Base-by-base conservation (phyloP, 2,329 filamentous ascomycete species). In the Lizonia empirigonia region DNA sequence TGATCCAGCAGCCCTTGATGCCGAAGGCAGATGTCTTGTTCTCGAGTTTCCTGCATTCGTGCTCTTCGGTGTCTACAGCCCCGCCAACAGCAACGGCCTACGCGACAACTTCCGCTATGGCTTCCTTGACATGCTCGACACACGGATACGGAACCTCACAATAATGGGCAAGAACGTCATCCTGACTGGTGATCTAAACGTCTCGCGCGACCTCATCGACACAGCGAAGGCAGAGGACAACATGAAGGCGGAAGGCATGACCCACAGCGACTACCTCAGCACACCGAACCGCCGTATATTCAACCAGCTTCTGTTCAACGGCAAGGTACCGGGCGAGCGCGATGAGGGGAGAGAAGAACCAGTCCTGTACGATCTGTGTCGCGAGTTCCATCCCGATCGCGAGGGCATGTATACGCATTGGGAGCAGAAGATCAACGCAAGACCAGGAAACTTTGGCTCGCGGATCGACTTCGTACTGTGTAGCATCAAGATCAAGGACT, bases 31-130 rank as follows among this genome's bases (percentile, higher is more conserved):
- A 38, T 96, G 91, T 63, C 85, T 97, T 7, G 81, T 96, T 34
- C 80, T 99, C 3, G 94, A 97, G 68, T 97, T 99, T 62, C 90
- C 91, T 0, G 92, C 91, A 3, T 97, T 99, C 70, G 91, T 99
- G 4, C 82, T 99, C 13, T 83, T 99, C 41, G 94, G 93, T 4
- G 87, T 95, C 2, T 97, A 99, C 74, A 90, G 89, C 63, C 94
- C 94, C 9, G 94, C 93, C 18, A 91, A 89, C 64, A 86, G 91
- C 51, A 92, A 96, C 63, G 90, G 94, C 55, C 84, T 85, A 3
- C 84, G 94, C 20, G 87, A 92, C 61, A 85, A 89, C 56, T 99
- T 96, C 66, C 87, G 93, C 12, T 79, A 88, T 46, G 86, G 83
- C 18, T 99, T 95, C 68, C 80, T 96, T 32, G 83, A 86, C 56